Base-by-base conservation (phyloP, 176 grass and related monocot genomes). In the Zizania latifolia region DNA sequence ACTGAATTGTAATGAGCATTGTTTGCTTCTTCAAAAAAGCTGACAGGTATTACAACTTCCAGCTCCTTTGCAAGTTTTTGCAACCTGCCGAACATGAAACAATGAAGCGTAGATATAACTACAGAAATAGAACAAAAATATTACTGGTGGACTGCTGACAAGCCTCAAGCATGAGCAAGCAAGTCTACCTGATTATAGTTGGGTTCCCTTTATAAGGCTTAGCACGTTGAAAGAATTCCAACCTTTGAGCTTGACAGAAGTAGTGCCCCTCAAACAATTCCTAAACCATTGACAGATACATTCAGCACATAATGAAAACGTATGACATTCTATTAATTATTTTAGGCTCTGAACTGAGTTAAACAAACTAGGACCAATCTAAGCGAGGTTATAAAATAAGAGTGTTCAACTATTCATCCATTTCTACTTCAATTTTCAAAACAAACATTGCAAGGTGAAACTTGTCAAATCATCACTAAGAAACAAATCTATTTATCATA, bases 1-100 rank as follows among this genome's bases (percentile, higher is more conserved):
- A 99, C 78, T 0, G 95, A 99, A 88, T 99, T 99, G 50, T 99
- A 99, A 82, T 99, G 91, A n/a, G 89, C 95, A 84, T 92, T 94
- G 73, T 94, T 94, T 53, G 91, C 86, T 87, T 92, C 91, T 66
- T 99, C 91, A 80, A 99, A 99, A 72, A 94, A 99, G 77, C 89
- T 94, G 37, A 94, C 86, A 40, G 91, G 95, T 79, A 98, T 87
- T 29, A 98, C 95, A 77, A 92, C 68, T 17, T 93, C 89, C 41
- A 98, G 82, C 76, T 99, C 95, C 79, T 94, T 94, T 43, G 91
- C 95, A 77, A 94, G 82, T 30, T 87, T 77, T 73, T 99, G 95
- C 89, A 99, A 90, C 84, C 95, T 94, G 56, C 70, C 15, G n/a
- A 54, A 26, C 34, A 80, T 66, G 3, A 72, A 28, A 27, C 1